phyloP scores from a whole-genome alignment of 306 rosid species.

The Cajanus cajan region DNA sequence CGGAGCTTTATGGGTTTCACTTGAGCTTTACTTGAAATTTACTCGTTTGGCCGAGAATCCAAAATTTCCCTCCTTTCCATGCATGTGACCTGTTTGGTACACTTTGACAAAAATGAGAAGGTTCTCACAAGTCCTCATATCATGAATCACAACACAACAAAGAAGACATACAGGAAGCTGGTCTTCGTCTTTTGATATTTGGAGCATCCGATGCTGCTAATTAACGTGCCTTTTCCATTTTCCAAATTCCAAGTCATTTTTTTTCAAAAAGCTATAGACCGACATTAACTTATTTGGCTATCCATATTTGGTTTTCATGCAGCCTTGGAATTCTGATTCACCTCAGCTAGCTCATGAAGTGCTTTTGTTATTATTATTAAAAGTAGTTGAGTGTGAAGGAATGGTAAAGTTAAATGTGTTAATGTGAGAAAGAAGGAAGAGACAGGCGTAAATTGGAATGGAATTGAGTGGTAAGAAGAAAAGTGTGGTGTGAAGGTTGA shows the following conservation, averaged over 20 bases:
- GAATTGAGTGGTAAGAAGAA: not conserved
- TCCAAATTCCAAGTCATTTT: no score
- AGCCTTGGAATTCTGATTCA: not conserved
- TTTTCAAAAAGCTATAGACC: not conserved
- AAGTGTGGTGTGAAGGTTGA: not conserved
- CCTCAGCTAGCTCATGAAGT: not conserved
- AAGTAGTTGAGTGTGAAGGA: not conserved
- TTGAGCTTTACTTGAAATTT: conserved; percentile 26
- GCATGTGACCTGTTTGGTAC: conserved; percentile 27
- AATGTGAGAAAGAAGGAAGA: not conserved
- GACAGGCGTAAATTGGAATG: conserved; percentile 25
- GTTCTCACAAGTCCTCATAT: conserved; percentile 26
- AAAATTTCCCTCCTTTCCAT: conserved; percentile 41
- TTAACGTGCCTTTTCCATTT: not conserved
- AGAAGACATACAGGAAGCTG: conserved; percentile 21
- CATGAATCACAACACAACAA: not conserved
- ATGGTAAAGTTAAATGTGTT: not conserved
- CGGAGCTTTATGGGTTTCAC: conserved; percentile 15
- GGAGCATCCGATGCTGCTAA: conserved; percentile 38
- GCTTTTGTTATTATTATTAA: not conserved
- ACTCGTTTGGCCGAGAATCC: conserved; percentile 34
- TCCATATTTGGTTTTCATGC: not conserved
- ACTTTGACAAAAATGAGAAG: conserved; percentile 48
- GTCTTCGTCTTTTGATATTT: not conserved
- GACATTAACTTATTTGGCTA: not conserved